Conservation (phyloP, 2,329 filamentous ascomycete species). For the Mycosphaerella sp. region DNA sequence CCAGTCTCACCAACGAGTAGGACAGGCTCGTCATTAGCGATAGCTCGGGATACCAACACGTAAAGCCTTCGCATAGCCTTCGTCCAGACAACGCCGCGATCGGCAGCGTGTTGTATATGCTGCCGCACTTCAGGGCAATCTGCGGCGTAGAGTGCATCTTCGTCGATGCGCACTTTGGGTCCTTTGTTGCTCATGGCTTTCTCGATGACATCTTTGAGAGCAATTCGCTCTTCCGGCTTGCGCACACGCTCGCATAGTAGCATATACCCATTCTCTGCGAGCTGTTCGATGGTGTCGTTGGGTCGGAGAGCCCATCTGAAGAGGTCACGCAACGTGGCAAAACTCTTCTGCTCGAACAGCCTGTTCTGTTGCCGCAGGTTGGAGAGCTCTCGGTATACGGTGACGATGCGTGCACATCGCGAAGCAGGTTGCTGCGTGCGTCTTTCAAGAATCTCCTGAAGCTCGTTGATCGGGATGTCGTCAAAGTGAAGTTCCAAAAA, state of each 20-base stretch:
- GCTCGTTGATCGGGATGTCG: constrained; percentile 90
- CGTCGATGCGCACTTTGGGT: constrained; percentile 64
- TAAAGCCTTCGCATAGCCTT: constrained; percentile 88
- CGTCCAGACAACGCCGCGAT: constrained; percentile 80
- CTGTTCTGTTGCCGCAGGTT: constrained; percentile 81
- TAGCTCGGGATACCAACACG: constrained; percentile 76
- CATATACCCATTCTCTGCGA: constrained; percentile 93
- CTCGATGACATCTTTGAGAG: constrained; percentile 84
- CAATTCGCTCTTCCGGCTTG: constrained; percentile 76
- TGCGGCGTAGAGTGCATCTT: constrained; percentile 62
- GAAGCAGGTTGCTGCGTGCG: constrained; percentile 84
- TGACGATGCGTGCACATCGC: constrained; percentile 84
- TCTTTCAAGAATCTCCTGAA: constrained; percentile 84
- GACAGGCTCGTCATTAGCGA: constrained; percentile 87
- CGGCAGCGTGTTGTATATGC: constrained; percentile 38
- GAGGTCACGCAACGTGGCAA: constrained; percentile 89
- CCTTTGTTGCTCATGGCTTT: constrained; percentile 63
- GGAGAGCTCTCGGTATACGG: constrained; percentile 89
- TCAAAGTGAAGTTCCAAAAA: constrained; percentile 97
- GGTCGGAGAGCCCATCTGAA: constrained; percentile 89
- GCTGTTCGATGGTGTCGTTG: constrained; percentile 77
- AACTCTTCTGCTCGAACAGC: constrained; percentile 95
- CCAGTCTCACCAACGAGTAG: constrained; percentile 94
- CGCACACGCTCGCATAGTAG: constrained; percentile 88
- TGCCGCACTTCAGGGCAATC: constrained; percentile 34